Percentiles rank a stretch among this genome's conserved stretches.
phyloP scores from a whole-genome alignment of 1,284 basidiomycete genomes.

The Microbotryum lychnidis-dioicae region DNA sequence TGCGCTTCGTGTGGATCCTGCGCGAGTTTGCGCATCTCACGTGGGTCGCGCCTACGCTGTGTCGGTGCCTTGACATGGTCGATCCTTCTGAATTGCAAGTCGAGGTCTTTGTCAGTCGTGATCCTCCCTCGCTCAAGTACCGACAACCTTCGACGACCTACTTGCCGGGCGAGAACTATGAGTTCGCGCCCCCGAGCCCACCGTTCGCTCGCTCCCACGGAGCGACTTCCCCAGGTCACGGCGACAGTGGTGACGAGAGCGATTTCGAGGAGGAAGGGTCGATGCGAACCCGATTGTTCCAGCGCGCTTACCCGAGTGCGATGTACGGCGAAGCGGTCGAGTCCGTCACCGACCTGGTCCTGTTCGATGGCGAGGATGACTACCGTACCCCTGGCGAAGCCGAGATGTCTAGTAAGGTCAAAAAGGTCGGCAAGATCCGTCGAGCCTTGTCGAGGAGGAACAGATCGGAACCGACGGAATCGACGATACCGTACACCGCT shows the following conservation, averaged over 20 bases:
- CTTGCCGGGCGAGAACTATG: neutral
- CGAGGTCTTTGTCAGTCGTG: constrained; percentile 70
- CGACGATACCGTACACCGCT: neutral
- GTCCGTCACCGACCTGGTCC: constrained; percentile 44
- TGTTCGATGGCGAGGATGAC: constrained; percentile 70
- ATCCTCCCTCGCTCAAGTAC: constrained; percentile 6
- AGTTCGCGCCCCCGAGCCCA: constrained; percentile 24
- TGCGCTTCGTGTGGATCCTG: constrained; percentile 76
- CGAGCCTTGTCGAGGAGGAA: constrained; percentile 50
- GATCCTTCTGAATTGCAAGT: constrained; percentile 56
- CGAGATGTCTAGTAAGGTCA: constrained; percentile 54
- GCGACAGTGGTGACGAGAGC: constrained; percentile 15
- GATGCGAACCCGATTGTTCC: neutral
- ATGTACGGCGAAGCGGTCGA: constrained; percentile 11
- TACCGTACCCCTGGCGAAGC: constrained; percentile 55
- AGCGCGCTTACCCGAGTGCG: constrained; percentile 6
- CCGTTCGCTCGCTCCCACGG: constrained; percentile 19
- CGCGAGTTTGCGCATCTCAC: constrained; percentile 70
- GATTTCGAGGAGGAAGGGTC: constrained; percentile 13
- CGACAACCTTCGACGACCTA: constrained; percentile 44
- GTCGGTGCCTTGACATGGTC: constrained; percentile 59
- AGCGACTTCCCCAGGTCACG: neutral
- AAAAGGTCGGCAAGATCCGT: constrained; percentile 60
- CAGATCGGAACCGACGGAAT: constrained; percentile 4
- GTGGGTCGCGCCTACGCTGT: constrained; percentile 66